These are phyloP conservation scores for Pythium phragmiticola DNA, from an alignment of 352 stramenopile species.

Conservation along the genomic window DNA sequence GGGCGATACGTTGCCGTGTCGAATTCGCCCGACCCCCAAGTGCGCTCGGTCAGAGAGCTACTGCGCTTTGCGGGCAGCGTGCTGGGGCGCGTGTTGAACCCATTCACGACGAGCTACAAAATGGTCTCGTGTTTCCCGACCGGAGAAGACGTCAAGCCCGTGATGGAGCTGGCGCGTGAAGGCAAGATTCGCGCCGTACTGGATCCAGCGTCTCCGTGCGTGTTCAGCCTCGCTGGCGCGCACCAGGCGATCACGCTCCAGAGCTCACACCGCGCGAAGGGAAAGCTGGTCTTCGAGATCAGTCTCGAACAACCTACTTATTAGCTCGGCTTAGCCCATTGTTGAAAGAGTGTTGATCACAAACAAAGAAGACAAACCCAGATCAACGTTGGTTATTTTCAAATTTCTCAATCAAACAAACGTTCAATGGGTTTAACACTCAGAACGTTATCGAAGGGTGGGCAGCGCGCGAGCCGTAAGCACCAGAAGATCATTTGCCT, in stretches of 20 bases:
- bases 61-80: conserved; percentile 27
- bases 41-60: conserved; percentile 30
- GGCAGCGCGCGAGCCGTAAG: not conserved
- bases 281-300: conserved; percentile 78
- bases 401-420: not conserved
- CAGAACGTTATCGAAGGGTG: conserved; percentile 24
- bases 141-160: conserved; percentile 35
- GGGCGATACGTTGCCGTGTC: conserved; percentile 43
- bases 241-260: conserved; percentile 55
- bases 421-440: conserved; percentile 30
- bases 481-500: conserved; percentile 4
- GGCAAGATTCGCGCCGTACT: conserved; percentile 56
- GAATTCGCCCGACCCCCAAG: conserved; percentile 24
- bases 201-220: conserved; percentile 57
- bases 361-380: not conserved
- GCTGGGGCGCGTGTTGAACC: conserved; percentile 29
- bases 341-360: not conserved
- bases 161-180: conserved; percentile 47
- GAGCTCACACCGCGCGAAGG: conserved; percentile 63
- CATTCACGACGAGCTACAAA: conserved; percentile 36
- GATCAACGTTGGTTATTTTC: conserved; percentile 18
- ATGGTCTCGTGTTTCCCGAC: conserved; percentile 37
- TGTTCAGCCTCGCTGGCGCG: conserved; percentile 60
- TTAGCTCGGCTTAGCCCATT: conserved; percentile 7
- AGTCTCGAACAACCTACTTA: not conserved